These are phyloP conservation scores for Neofusicoccum parvum DNA, from an alignment of 2,329 filamentous ascomycete species.

Conservation along the genomic window DNA sequence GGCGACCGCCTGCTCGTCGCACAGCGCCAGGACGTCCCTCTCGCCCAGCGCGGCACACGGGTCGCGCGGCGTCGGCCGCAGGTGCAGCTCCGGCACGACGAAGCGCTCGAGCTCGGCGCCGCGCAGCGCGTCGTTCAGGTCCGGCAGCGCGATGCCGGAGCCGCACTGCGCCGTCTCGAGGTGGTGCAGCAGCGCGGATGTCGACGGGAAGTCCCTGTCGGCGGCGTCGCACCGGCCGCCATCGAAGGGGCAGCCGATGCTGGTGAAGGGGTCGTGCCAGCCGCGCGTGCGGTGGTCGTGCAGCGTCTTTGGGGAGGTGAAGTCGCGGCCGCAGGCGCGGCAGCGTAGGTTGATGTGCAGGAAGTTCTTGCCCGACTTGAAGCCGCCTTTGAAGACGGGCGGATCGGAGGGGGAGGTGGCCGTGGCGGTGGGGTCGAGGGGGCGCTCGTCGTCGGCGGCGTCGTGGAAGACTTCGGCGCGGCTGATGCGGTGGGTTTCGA, in stretches of 20 bases:
- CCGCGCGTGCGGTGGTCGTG: conserved; percentile 22
- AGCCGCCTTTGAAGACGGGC: conserved; percentile 19
- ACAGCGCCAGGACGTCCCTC: neutral
- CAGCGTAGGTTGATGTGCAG: conserved; percentile 18
- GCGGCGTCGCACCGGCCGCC: neutral
- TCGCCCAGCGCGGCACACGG: neutral
- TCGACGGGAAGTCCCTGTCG: neutral
- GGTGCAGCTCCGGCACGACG: conserved; percentile 3
- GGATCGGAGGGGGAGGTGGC: neutral
- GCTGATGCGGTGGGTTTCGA: conserved; percentile 1
- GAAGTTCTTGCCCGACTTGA: conserved; percentile 21
- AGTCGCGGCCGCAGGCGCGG: conserved; percentile 15
- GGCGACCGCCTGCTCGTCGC: neutral
- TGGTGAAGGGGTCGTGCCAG: conserved; percentile 19
- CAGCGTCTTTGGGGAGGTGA: conserved; percentile 20
- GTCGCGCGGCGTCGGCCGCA: neutral
- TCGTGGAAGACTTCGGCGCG: conserved; percentile 17
- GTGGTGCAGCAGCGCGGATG: conserved; percentile 18
- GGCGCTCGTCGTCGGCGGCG: conserved; percentile 6
- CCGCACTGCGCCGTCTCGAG: conserved; percentile 14
- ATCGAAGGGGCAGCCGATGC: conserved; percentile 13
- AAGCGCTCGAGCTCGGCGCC: conserved; percentile 16
- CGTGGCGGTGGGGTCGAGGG: neutral
- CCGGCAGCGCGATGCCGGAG: conserved; percentile 10
- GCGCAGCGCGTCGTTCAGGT: conserved; percentile 14